These are phyloP conservation scores for Curvularia sp. DNA, from an alignment of 2,329 filamentous ascomycete genomes.

Conservation along the genomic window DNA sequence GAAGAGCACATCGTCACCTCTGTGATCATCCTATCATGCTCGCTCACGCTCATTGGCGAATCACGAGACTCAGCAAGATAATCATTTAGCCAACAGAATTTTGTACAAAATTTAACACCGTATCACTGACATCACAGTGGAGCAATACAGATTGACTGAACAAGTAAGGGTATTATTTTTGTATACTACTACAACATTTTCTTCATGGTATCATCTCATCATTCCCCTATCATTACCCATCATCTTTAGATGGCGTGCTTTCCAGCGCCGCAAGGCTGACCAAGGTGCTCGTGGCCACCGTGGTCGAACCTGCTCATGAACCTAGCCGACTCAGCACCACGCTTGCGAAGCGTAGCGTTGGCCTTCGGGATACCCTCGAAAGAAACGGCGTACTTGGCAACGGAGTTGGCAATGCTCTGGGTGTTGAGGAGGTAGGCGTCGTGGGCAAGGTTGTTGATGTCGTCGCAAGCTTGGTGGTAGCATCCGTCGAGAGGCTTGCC, in stretches of 20 bases:
- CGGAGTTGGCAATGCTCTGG: slow-evolving; percentile 49
- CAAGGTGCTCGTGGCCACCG: slow-evolving; percentile 38
- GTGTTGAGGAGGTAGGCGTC: slow-evolving; percentile 50
- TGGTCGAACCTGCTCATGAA: slow-evolving; percentile 35
- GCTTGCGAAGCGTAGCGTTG: slow-evolving; percentile 39
- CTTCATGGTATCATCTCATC: slow-evolving; percentile 8
- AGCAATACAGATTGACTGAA: background rate
- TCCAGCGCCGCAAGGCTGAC: slow-evolving; percentile 33
- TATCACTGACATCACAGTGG: background rate
- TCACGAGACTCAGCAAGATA: too few relatives aligned
- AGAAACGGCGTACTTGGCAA: slow-evolving; percentile 48
- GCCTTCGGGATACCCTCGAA: slow-evolving; percentile 47
- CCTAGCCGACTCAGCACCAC: slow-evolving; percentile 36
- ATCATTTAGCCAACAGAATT: too few relatives aligned
- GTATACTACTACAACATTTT: background rate
- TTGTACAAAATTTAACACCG: background rate
- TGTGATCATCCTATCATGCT: too few relatives aligned
- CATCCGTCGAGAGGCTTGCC: slow-evolving; percentile 48
- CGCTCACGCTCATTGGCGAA: too few relatives aligned
- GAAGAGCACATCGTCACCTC: background rate
- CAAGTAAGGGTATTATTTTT: background rate
- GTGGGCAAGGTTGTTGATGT: slow-evolving; percentile 45
- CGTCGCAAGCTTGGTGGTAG: slow-evolving; percentile 51
- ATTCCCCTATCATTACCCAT: background rate
- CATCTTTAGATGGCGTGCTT: slow-evolving; percentile 26